phyloP scores from a whole-genome alignment of 2,329 filamentous ascomycete genomes.

The Pseudogymnoascus sp. region DNA sequence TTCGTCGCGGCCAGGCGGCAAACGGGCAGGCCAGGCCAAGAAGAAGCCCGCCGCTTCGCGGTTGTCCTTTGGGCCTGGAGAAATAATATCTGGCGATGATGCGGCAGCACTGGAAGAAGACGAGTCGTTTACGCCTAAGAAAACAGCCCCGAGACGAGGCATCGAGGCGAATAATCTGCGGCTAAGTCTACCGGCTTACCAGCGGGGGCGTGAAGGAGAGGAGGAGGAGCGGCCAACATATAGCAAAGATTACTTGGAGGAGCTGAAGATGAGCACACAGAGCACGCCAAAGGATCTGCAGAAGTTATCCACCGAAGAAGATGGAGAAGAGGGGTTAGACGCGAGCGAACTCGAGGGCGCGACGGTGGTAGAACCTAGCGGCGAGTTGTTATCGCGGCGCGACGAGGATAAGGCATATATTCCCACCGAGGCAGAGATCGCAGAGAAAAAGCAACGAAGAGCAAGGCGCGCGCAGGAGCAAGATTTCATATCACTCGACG shows the following conservation, averaged over 20 bases:
- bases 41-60: constrained; percentile 57
- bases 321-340: constrained; percentile 47
- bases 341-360: constrained; percentile 54
- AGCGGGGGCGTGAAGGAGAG: constrained; percentile 20
- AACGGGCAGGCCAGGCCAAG: constrained; percentile 44
- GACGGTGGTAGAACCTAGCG: constrained; percentile 47
- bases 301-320: constrained; percentile 36
- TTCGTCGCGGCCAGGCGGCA: constrained; percentile 15
- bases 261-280: constrained; percentile 78
- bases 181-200: constrained; percentile 37
- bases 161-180: constrained; percentile 58
- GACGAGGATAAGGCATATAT: constrained; percentile 41
- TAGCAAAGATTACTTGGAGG: constrained; percentile 75
- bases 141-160: constrained; percentile 51
- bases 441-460: constrained; percentile 81
- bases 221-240: constrained; percentile 70
- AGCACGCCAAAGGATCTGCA: constrained; percentile 62
- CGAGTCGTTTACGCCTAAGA: constrained; percentile 52
- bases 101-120: constrained; percentile 43
- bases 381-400: constrained; percentile 1
- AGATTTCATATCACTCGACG: constrained; percentile 57
- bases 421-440: constrained; percentile 75
- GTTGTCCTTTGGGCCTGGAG: constrained; percentile 64
- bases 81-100: constrained; percentile 44
- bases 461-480: constrained; percentile 69